Conservation (phyloP, 106 monocot genomes). For the Phalaenopsis aphrodite region DNA sequence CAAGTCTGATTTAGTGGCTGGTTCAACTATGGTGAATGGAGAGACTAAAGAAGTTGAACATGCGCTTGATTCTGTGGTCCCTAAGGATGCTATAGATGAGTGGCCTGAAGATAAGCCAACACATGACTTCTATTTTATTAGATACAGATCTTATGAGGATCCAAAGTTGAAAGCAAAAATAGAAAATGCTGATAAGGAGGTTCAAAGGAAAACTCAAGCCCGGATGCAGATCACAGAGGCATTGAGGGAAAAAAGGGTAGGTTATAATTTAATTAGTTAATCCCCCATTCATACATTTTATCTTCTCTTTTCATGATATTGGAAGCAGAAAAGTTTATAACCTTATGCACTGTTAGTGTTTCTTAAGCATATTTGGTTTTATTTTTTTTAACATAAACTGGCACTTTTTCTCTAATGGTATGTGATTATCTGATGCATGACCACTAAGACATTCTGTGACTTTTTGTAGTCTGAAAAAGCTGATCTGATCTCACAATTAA, state of each 20-base stretch:
- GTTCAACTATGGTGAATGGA: constrained; percentile 22
- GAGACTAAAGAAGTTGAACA: constrained; percentile 17
- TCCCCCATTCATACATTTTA: neutral
- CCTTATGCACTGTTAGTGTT: neutral
- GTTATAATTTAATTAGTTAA: neutral
- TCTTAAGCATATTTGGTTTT: neutral
- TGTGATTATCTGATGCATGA: neutral
- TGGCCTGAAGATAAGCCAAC: constrained; percentile 72
- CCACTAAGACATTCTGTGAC: neutral
- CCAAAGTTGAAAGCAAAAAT: constrained; percentile 65
- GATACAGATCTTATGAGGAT: constrained; percentile 53
- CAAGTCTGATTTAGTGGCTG: constrained; percentile 24
- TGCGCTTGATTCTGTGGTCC: constrained; percentile 17
- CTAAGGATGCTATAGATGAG: constrained; percentile 75
- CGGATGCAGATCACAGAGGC: constrained; percentile 39
- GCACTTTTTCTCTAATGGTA: neutral
- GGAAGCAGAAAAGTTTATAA: neutral
- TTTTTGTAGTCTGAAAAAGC: constrained; percentile 59
- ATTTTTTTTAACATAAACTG: no score
- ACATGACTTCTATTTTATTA: constrained; percentile 63
- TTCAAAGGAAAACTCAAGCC: constrained; percentile 44
- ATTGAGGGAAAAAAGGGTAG: constrained; percentile 56
- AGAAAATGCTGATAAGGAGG: constrained; percentile 61
- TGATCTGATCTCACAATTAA: constrained; percentile 58
- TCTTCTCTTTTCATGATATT: neutral